Conservation (phyloP, 2,329 filamentous ascomycete species). For the Raffaelea albimanens region DNA sequence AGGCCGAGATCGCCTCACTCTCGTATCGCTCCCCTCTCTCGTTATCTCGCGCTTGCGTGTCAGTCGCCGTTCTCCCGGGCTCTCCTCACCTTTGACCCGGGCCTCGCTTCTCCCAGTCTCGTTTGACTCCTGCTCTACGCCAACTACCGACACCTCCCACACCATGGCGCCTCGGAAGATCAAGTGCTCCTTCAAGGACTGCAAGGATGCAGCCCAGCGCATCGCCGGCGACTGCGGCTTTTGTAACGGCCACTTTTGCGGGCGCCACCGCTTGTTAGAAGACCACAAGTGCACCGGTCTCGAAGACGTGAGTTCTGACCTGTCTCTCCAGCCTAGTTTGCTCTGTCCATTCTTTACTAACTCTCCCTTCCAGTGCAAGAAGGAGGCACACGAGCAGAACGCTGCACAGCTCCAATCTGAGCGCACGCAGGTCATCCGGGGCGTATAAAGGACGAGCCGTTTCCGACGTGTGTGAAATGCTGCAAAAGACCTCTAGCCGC, state of each 20-base stretch:
- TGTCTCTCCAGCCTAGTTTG: not conserved
- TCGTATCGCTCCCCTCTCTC: not conserved
- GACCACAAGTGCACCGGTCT: constrained; percentile 88
- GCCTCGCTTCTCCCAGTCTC: no score
- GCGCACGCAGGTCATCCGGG: constrained; percentile 88
- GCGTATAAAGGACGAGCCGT: constrained; percentile 47
- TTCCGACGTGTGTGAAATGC: not conserved
- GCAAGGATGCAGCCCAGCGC: constrained; percentile 76
- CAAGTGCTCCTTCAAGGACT: constrained; percentile 81
- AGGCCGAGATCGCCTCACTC: not conserved
- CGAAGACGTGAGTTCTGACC: constrained; percentile 59
- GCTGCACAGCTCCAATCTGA: constrained; percentile 86
- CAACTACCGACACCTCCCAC: constrained; percentile 9
- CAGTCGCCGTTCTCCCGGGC: not conserved
- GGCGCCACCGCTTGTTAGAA: constrained; percentile 87
- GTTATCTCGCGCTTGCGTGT: not conserved
- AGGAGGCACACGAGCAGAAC: constrained; percentile 91
- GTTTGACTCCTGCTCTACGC: not conserved
- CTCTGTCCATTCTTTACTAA: constrained; percentile 12
- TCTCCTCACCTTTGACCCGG: not conserved
- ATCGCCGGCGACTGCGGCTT: constrained; percentile 96
- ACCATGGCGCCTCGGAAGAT: constrained; percentile 65
- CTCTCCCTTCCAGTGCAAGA: constrained; percentile 63
- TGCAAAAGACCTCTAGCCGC: no score
- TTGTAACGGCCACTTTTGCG: constrained; percentile 89